These are phyloP conservation scores for Fusarium sp. DNA, from an alignment of 2,329 filamentous ascomycete genomes.

Conservation along the genomic window DNA sequence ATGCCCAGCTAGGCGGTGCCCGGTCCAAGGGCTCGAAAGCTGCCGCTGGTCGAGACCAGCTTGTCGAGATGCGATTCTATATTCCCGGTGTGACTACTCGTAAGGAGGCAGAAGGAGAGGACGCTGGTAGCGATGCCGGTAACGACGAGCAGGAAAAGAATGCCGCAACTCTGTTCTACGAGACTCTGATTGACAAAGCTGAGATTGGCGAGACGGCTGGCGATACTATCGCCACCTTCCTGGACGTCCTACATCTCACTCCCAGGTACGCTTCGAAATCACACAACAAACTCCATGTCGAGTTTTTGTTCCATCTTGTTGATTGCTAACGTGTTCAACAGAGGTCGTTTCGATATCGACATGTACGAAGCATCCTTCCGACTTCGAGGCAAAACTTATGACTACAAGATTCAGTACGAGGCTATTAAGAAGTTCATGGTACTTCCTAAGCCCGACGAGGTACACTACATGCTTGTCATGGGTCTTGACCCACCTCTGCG, in stretches of 20 bases:
- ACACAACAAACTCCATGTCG: background rate
- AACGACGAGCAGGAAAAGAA: constrained; percentile 79
- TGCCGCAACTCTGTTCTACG: constrained; percentile 96
- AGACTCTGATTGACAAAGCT: constrained; percentile 97
- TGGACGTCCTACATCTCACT: constrained; percentile 96
- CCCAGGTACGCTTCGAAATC: constrained; percentile 70
- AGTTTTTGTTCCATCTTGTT: background rate
- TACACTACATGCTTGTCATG: constrained; percentile 93
- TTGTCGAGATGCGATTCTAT: constrained; percentile 99
- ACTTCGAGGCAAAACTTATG: constrained; percentile 97
- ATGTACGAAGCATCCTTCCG: constrained; percentile 99
- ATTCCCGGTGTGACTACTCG: constrained; percentile 90
- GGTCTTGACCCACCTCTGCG: constrained; percentile 94
- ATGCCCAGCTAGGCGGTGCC: constrained; percentile 78
- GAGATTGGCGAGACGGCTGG: constrained; percentile 99
- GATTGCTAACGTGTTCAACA: constrained; percentile 51
- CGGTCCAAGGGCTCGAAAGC: constrained; percentile 86
- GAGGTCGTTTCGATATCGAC: constrained; percentile 99
- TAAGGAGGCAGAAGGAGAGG: constrained; percentile 74
- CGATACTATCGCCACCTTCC: constrained; percentile 96
- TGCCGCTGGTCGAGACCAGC: constrained; percentile 87
- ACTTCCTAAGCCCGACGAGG: constrained; percentile 96
- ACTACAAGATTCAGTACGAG: constrained; percentile 99
- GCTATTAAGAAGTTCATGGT: constrained; percentile 99
- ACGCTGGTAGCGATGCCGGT: constrained; percentile 70